Evolutionary conservation across 108 stramenopile species (phyloP).

Genomic region (Licmophora abbreviata): DNA sequence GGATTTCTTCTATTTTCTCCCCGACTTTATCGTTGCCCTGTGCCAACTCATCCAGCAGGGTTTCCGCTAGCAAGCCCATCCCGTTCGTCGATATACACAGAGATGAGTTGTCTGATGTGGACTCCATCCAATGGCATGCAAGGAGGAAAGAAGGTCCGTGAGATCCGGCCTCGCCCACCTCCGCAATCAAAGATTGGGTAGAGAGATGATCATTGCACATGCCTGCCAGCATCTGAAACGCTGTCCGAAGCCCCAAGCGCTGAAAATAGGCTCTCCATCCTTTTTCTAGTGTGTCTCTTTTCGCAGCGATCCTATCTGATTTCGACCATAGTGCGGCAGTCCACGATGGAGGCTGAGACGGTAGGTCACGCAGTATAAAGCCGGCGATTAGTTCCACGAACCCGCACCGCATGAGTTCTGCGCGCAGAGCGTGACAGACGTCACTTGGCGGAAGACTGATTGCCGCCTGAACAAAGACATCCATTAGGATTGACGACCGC

Average conservation of each 20-base stretch:
- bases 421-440: conserved; percentile 64
- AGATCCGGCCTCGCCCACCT: conserved; percentile 1
- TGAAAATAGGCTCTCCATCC: conserved; percentile 51
- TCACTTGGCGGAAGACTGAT: conserved; percentile 62
- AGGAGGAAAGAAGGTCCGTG: conserved; percentile 26
- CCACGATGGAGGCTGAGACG: conserved; percentile 66
- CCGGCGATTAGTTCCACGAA: conserved; percentile 42
- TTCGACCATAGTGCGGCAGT: conserved; percentile 61
- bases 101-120: conserved; percentile 61
- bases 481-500: conserved; percentile 34
- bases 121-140: conserved; percentile 77
- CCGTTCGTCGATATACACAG: conserved; percentile 36
- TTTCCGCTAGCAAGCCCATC: conserved; percentile 71
- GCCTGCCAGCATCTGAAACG: conserved; percentile 60
- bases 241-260: conserved; percentile 47
- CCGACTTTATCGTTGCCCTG: conserved; percentile 32
- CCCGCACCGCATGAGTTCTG: conserved; percentile 52
- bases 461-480: conserved; percentile 75
- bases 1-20: conserved; percentile 27
- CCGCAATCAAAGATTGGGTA: conserved; percentile 34
- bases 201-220: conserved; percentile 43
- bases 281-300: conserved; percentile 3
- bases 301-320: neutral
- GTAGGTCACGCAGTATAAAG: conserved; percentile 45
- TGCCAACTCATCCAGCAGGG: conserved; percentile 62